Base-by-base conservation (phyloP, 805 yeast species). In the Candida stauntonica region DNA sequence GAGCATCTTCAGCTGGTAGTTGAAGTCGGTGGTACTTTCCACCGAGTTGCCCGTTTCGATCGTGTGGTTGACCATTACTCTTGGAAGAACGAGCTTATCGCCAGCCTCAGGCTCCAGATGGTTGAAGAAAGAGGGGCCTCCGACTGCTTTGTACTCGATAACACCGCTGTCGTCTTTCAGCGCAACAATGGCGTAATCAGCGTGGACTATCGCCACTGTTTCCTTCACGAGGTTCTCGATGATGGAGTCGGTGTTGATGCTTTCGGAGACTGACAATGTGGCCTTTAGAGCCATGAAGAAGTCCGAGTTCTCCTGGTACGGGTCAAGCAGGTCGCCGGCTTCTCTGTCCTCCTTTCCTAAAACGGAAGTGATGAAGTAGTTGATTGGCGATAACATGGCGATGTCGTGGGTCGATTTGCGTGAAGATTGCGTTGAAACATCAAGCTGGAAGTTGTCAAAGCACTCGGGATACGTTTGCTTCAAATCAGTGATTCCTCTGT, bases 231-330 rank as follows among this genome's bases (percentile, higher is more conserved):
- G 45, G 30, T 61, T 67, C 16, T 55, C 47, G 3, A 66, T 51
- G 33, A 72, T 70, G 1, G 64, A 50, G 3, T 58, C 60, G 30
- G 59, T 54, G 34, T 64, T 63, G 12, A 66, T 62, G 6, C 72
- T 63, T 45, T 71, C 76, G 2, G 75, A 66, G n/a, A 73, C 70
- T 12, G 66, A 64, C n/a, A 72, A 56, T 45, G 77, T 71, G 2
- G 74, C 66, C 36, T 61, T 61, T 36, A 73, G 56, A 0, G 73
- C 72, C n/a, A 49, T 49, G 31, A 61, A 61, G 31, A 62, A 44
- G 32, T 57, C 47, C 6, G 40, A 8, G 13, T 20, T 31, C 12
- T 37, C 46, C 33, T 35, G 41, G 34, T 31, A 40, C 4, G 41
- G n/a, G n/a, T 42, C 44, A 11, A 31, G 9, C 3, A 31, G 14